Base-by-base conservation (phyloP, 768 basidiomycete species). In the Cystobasidium ongulense region DNA sequence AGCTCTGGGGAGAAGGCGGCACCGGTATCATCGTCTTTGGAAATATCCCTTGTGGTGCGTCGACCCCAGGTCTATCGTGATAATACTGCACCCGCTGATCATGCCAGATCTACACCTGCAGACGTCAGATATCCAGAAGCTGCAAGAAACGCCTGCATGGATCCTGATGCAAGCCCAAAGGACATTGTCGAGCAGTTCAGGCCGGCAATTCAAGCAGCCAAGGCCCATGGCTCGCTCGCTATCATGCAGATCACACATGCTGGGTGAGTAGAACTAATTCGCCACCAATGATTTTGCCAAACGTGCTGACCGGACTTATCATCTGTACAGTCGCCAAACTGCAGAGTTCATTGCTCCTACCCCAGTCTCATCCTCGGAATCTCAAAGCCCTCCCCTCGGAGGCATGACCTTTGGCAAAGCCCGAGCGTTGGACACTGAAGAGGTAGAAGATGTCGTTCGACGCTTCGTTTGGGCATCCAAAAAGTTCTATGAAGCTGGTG, bases 391-490 rank as follows among this genome's bases (percentile, higher is more conserved):
- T 15, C 76, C 78, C 0, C 53, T 78, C 46, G 63, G 76, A 76
- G 50, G 79, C 74, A 70, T 11, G 84, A 86, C 71, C 84, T 85
- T 27, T 76, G 67, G 77, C 77, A 2, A 73, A 84, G 68, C 78
- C 85, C 27, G 78, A 80, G 13, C 78, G 80, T 1, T 81, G 73
- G 66, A 78, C 75, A 1, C 76, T 67, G 71, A 77, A 0, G 90
- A 92, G 46, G 87, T 96, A 68, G 83, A 86, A 33, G 77, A 83
- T 17, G 84, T 87, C 2, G 84, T 91, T 0, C 81, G 83, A 1
- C 82, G 81, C 8, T 97, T 95, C 77, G 84, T 89, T 1, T 82
- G 82, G 50, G 90, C 89, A 7, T 90, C 92, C 0, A 79, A 81
- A 50, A 77, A 90, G 33, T 90, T 90, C 11, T 80, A 84, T 21